These are phyloP conservation scores for Dictyostelium firmibasis DNA, from an alignment of 78 protist genomes.

Conservation along the genomic window DNA sequence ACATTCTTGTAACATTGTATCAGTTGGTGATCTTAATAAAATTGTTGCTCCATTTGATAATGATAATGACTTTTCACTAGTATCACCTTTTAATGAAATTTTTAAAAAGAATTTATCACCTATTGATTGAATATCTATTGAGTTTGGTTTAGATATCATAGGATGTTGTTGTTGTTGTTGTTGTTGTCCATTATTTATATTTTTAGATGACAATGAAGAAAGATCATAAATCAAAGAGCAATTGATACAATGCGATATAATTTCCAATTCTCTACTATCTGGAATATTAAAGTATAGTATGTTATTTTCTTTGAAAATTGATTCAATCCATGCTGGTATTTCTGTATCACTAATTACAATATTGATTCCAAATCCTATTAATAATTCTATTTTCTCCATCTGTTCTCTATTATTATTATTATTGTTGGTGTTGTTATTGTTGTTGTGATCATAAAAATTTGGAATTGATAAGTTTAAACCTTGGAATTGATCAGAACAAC, in stretches of 20 bases:
- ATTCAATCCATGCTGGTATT: neutral
- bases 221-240: slow-evolving; percentile 17
- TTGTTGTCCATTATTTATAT: neutral
- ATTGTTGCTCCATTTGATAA: slow-evolving; percentile 49
- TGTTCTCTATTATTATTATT: neutral
- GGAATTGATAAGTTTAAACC: neutral
- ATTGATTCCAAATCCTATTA: neutral
- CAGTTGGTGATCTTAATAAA: slow-evolving; percentile 58
- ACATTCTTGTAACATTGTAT: slow-evolving; percentile 45
- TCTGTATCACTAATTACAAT: slow-evolving; percentile 46
- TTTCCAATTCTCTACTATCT: slow-evolving; percentile 48
- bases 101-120: slow-evolving; percentile 26
- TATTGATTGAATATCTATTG: neutral
- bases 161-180: neutral
- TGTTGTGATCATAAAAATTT: neutral
- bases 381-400: neutral
- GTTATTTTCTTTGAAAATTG: neutral
- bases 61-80: neutral
- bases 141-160: neutral
- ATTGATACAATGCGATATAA: neutral
- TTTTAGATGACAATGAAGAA: no score
- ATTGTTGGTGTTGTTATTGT: no score
- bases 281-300: slow-evolving; percentile 30
- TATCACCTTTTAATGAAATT: neutral
- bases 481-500: neutral